Evolutionary conservation across 768 basidiomycete species (phyloP).

Genomic region (Cubamyces sp.): DNA sequence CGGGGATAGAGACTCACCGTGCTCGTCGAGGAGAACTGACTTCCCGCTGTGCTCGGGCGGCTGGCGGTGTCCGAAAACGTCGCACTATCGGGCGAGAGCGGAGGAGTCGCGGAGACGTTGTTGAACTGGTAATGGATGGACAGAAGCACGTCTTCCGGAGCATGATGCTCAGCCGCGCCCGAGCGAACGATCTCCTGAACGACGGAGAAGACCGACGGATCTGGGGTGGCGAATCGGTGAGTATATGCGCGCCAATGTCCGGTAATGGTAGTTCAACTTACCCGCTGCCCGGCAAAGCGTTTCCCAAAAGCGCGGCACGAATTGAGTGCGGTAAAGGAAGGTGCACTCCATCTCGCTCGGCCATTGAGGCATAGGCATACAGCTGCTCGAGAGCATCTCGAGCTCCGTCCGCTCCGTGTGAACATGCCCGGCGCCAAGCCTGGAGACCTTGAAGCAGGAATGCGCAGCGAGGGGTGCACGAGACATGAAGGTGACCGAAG

Average conservation of each 20-base stretch:
- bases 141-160: constrained; percentile 28
- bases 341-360: constrained; percentile 30
- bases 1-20: constrained; percentile 7
- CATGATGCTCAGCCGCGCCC: constrained; percentile 5
- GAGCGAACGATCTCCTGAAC: constrained; percentile 32
- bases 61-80: constrained; percentile 31
- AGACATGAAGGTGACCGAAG: constrained; percentile 68
- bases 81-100: constrained; percentile 30
- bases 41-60: constrained; percentile 21
- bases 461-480: constrained; percentile 52
- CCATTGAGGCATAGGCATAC: constrained; percentile 26
- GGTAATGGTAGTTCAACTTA: constrained; percentile 11
- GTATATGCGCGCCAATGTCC: constrained; percentile 7
- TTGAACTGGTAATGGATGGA: constrained; percentile 34
- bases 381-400: constrained; percentile 27
- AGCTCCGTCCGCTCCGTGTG: constrained; percentile 53
- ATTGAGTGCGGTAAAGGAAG: constrained; percentile 32
- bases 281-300: constrained; percentile 26
- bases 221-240: constrained; percentile 17
- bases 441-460: constrained; percentile 59
- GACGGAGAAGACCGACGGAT: constrained; percentile 30
- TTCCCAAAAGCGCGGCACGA: constrained; percentile 33
- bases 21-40: constrained; percentile 16
- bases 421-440: constrained; percentile 46
- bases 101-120: constrained; percentile 28